phyloP scores from a whole-genome alignment of 1,284 basidiomycete species.

The Ganoderma meredithae region DNA sequence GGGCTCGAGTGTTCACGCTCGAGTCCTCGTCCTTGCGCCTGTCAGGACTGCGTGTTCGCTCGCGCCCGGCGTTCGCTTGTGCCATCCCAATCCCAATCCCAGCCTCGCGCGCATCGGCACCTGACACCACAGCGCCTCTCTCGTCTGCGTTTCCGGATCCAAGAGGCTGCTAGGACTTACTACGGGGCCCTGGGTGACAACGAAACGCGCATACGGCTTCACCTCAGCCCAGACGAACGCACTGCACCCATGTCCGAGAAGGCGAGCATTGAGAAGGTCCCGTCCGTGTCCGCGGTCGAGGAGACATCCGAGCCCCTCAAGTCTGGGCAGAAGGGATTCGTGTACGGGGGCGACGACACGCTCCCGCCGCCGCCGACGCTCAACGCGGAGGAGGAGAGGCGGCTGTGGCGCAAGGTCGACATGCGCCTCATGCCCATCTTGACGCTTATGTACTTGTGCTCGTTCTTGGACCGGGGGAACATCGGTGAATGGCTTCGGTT shows the following conservation, averaged over 20 bases:
- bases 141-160: background rate
- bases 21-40: background rate
- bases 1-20: too few relatives aligned
- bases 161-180: background rate
- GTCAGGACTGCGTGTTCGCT: background rate
- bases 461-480: constrained; percentile 68
- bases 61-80: background rate
- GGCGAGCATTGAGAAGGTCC: constrained; percentile 26
- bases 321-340: constrained; percentile 14
- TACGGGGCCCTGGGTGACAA: too few relatives aligned
- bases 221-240: too few relatives aligned
- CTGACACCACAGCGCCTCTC: constrained; percentile 1
- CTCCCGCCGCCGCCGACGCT: constrained; percentile 56
- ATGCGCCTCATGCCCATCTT: constrained; percentile 69
- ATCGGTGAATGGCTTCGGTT: too few relatives aligned
- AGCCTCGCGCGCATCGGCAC: constrained; percentile 4
- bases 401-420: constrained; percentile 72
- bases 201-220: too few relatives aligned
- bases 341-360: constrained; percentile 36
- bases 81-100: background rate
- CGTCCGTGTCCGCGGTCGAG: constrained; percentile 16
- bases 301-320: constrained; percentile 9
- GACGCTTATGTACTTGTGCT: constrained; percentile 67
- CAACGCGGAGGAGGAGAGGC: constrained; percentile 59
- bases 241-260: constrained; percentile 28